Evolutionary conservation across 805 yeast species (phyloP).

Genomic region (Nakazawaea laoshanensis): DNA sequence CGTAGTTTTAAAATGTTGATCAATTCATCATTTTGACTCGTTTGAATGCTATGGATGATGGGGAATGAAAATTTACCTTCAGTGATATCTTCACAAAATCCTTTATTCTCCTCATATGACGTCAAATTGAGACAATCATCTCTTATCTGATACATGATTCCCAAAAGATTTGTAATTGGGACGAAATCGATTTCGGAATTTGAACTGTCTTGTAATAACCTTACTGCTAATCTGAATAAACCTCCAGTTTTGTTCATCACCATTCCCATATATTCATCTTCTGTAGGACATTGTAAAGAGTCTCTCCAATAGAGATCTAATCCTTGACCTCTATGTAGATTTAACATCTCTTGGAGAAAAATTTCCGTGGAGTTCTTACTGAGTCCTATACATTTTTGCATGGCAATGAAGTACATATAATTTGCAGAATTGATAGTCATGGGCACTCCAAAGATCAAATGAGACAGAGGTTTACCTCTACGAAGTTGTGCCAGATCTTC

Average conservation of each 20-base stretch:
- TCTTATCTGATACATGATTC: conserved; percentile 74
- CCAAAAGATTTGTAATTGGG: conserved; percentile 67
- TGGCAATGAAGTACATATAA: conserved; percentile 70
- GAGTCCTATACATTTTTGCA: conserved; percentile 36
- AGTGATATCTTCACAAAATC: conserved; percentile 76
- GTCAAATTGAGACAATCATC: conserved; percentile 76
- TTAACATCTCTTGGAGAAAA: conserved; percentile 65
- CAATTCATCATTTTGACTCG: conserved; percentile 28
- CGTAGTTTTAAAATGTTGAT: conserved; percentile 42
- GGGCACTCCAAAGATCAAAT: conserved; percentile 67
- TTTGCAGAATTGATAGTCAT: conserved; percentile 78
- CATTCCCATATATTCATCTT: conserved; percentile 65
- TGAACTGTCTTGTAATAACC: conserved; percentile 40
- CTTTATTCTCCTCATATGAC: conserved; percentile 55
- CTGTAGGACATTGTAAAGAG: conserved; percentile 44
- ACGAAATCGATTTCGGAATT: conserved; percentile 24
- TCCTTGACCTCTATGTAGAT: conserved; percentile 86
- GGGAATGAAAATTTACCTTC: conserved; percentile 91
- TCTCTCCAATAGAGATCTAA: conserved; percentile 88
- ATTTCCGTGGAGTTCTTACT: conserved; percentile 22
- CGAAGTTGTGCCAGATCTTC: conserved; percentile 71
- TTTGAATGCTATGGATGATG: conserved; percentile 54
- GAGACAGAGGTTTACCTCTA: conserved; percentile 77
- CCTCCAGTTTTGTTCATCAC: conserved; percentile 89
- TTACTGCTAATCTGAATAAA: conserved; percentile 64